These are phyloP conservation scores for Eremomyces bilateralis DNA, from an alignment of 495 filamentous ascomycete genomes.

Conservation along the genomic window DNA sequence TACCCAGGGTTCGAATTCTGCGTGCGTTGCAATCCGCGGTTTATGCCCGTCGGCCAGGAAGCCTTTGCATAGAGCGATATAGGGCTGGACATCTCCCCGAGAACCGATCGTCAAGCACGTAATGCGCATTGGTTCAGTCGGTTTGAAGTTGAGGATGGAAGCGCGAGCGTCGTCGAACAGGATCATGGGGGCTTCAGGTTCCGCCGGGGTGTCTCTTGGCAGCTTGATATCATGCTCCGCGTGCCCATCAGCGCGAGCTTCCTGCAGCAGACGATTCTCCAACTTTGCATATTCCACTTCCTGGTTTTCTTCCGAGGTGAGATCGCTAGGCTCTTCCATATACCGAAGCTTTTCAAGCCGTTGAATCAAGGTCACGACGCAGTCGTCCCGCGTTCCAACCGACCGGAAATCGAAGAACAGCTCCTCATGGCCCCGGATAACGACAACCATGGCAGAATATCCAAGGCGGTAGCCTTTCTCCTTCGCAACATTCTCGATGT, in stretches of 20 bases:
- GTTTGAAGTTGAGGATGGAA: slow-evolving; percentile 91
- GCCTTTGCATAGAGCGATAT: slow-evolving; percentile 88
- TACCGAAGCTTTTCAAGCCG: slow-evolving; percentile 51
- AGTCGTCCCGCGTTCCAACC: slow-evolving; percentile 66
- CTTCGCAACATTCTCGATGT: slow-evolving; percentile 85
- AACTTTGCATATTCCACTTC: slow-evolving; percentile 57
- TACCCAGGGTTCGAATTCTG: slow-evolving; percentile 77
- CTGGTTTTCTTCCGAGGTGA: slow-evolving; percentile 45
- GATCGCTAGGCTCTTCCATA: slow-evolving; percentile 45
- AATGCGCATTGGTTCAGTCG: slow-evolving; percentile 55
- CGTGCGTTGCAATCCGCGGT: slow-evolving; percentile 76
- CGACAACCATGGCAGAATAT: slow-evolving; percentile 76
- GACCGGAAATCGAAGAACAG: slow-evolving; percentile 86
- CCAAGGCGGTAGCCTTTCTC: slow-evolving; percentile 89
- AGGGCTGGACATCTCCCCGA: slow-evolving; percentile 88
- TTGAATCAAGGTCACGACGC: slow-evolving; percentile 56
- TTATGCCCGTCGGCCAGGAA: slow-evolving; percentile 72
- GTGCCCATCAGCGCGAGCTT: slow-evolving; percentile 44
- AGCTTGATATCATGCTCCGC: slow-evolving; percentile 35
- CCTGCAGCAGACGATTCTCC: slow-evolving; percentile 63
- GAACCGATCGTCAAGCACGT: slow-evolving; percentile 94
- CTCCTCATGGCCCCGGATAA: slow-evolving; percentile 86
- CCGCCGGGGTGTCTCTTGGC: slow-evolving; percentile 25
- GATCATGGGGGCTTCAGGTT: slow-evolving; percentile 16
- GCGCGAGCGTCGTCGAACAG: slow-evolving; percentile 80